Conservation (phyloP, 192 early-diverging fungal genomes). For the Gryganskiella cystojenkinii region DNA sequence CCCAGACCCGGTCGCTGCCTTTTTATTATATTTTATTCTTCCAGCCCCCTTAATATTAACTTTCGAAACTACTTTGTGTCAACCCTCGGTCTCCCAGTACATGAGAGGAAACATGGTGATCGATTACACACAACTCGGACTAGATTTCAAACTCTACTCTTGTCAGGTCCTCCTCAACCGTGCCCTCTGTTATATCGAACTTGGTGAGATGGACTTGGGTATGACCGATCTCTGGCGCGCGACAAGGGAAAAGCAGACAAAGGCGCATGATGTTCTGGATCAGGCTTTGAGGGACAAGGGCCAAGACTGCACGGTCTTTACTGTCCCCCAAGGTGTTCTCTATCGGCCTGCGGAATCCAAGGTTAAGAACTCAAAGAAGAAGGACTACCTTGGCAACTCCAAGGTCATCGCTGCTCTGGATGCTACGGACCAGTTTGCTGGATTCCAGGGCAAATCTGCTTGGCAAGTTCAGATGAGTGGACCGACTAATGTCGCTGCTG, state of each 20-base stretch:
- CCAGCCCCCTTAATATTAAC: too few species aligned
- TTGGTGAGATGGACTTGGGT: conserved; percentile 77
- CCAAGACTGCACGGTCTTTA: conserved; percentile 77
- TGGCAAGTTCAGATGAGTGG: conserved; percentile 56
- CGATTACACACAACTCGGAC: conserved; percentile 95
- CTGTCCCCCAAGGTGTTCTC: conserved; percentile 80
- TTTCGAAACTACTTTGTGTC: conserved; percentile 62
- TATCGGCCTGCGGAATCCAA: conserved; percentile 88
- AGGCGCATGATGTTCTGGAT: conserved; percentile 79
- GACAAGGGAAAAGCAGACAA: conserved; percentile 65
- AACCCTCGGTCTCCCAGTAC: conserved; percentile 76
- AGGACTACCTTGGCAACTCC: conserved; percentile 81
- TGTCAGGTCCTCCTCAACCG: conserved; percentile 96
- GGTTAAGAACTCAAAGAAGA: conserved; percentile 85
- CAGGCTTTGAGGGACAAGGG: conserved; percentile 69
- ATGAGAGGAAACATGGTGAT: conserved; percentile 88
- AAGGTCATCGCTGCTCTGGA: conserved; percentile 88
- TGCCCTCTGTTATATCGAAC: conserved; percentile 84
- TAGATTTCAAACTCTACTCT: conserved; percentile 88
- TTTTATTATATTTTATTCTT: not conserved
- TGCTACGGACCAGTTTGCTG: conserved; percentile 66
- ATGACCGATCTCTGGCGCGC: conserved; percentile 79
- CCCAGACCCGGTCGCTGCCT: too few species aligned
- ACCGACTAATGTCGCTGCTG: conserved; percentile 54
- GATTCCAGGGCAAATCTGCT: conserved; percentile 64